Percentiles rank a stretch among this genome's conserved stretches.
Conservation (phyloP, 805 yeast species). For the Wickerhamiella shivajii region DNA sequence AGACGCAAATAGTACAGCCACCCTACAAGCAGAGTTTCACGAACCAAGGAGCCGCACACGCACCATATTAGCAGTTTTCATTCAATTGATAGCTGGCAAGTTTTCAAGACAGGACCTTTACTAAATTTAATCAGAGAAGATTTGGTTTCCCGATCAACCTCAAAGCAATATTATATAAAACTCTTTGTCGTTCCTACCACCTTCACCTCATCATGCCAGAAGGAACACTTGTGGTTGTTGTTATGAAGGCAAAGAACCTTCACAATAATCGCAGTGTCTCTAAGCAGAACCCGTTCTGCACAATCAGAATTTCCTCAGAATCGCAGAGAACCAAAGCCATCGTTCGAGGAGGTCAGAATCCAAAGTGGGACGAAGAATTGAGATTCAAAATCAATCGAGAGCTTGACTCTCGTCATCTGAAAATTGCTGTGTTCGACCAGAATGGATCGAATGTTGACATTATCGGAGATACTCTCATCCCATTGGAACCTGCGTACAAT, state of each 20-base stretch:
- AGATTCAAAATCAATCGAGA: slow-evolving; percentile 21
- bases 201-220: slow-evolving; percentile 8
- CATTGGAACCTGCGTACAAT: slow-evolving; percentile 55
- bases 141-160: slow-evolving; percentile 8
- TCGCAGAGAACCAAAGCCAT: slow-evolving; percentile 69
- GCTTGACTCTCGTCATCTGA: slow-evolving; percentile 38
- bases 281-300: slow-evolving; percentile 85
- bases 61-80: too few relatives aligned
- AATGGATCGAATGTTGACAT: slow-evolving; percentile 64
- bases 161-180: background rate
- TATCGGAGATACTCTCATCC: slow-evolving; percentile 69
- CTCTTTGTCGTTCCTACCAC: too few relatives aligned
- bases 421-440: slow-evolving; percentile 69
- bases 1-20: background rate
- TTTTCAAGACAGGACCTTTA: too few relatives aligned
- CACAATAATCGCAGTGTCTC: slow-evolving; percentile 79
- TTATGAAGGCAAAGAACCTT: slow-evolving; percentile 68
- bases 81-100: too few relatives aligned
- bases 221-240: slow-evolving; percentile 57
- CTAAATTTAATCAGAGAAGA: too few relatives aligned
- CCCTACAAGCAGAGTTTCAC: background rate
- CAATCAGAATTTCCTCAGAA: slow-evolving; percentile 64
- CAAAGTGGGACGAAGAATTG: slow-evolving; percentile 46
- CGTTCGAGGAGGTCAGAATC: slow-evolving; percentile 86
- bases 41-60: background rate